A percentile compares a stretch with the other conserved stretches of the same genome.
These are phyloP conservation scores for Flammula alnicola DNA, from an alignment of 1,284 basidiomycete genomes.

Conservation along the genomic window DNA sequence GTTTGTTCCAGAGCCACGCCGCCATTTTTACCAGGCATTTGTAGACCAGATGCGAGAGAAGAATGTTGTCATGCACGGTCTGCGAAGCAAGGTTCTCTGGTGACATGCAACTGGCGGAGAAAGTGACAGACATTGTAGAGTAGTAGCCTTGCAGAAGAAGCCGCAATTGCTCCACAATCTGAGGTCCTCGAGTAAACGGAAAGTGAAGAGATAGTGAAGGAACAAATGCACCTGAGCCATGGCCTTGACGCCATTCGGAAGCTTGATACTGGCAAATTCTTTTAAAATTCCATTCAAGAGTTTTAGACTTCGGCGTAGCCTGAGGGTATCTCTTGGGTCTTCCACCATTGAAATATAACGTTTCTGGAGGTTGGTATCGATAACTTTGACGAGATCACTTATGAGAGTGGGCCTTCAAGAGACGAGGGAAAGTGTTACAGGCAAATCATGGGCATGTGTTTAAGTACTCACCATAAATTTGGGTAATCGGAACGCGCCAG, in stretches of 20 bases:
- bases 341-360: conserved; percentile 47
- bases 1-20: conserved; percentile 70
- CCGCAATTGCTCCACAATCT: conserved; percentile 64
- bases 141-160: conserved; percentile 61
- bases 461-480: conserved; percentile 54
- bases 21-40: conserved; percentile 72
- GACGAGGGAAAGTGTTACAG: conserved; percentile 1
- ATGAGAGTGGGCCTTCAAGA: conserved; percentile 65
- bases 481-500: conserved; percentile 78
- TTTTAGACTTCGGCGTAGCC: conserved; percentile 63
- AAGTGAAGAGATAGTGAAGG: background rate
- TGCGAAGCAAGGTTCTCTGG: conserved; percentile 41
- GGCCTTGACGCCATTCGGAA: conserved; percentile 65
- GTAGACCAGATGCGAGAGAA: conserved; percentile 68
- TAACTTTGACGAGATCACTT: conserved; percentile 55
- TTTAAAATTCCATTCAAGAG: conserved; percentile 68
- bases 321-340: conserved; percentile 51
- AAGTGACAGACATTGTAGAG: conserved; percentile 50
- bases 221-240: conserved; percentile 56
- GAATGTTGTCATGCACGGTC: conserved; percentile 54
- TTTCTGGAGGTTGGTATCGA: conserved; percentile 55
- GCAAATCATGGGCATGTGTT: background rate
- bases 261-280: conserved; percentile 69
- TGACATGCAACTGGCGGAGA: conserved; percentile 47
- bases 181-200: conserved; percentile 13